A percentile compares a stretch with the other conserved stretches of the same genome.
Conservation (phyloP, 345 rosid species). For the Hibiscus syriacus region DNA sequence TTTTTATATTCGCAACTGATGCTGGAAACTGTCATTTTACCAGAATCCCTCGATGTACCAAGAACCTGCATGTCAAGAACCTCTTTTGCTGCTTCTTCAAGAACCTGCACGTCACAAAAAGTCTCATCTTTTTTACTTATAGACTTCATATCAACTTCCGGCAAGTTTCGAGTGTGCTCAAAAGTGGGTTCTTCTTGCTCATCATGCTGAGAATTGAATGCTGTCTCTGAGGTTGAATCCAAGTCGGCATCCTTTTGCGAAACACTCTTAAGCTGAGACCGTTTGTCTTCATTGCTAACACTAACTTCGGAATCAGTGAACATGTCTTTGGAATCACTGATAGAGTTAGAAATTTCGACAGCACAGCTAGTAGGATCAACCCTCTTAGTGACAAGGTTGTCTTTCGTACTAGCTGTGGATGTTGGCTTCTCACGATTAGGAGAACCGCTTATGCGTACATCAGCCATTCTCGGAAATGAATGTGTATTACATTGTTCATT, state of each 20-base stretch:
- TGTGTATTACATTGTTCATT: constrained; percentile 31
- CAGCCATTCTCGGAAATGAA: constrained; percentile 27
- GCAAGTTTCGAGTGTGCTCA: constrained; percentile 20
- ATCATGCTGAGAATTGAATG: constrained; percentile 18
- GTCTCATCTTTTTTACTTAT: constrained; percentile 18
- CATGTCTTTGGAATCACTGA: constrained; percentile 41
- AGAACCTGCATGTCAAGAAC: constrained; percentile 16
- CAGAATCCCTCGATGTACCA: constrained; percentile 18
- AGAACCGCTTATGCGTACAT: constrained; percentile 31
- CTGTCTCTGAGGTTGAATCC: constrained; percentile 20
- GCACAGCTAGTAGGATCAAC: constrained; percentile 55
- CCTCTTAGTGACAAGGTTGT: constrained; percentile 59
- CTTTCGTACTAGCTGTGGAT: constrained; percentile 51
- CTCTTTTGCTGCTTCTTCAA: constrained; percentile 6
- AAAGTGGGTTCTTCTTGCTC: constrained; percentile 21
- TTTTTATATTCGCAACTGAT: constrained; percentile 7
- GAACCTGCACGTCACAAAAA: constrained; percentile 11
- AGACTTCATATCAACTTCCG: constrained; percentile 27
- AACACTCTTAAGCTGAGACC: constrained; percentile 17
- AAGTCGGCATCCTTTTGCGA: constrained; percentile 22
- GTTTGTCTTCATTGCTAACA: constrained; percentile 40
- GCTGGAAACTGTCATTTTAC: constrained; percentile 14
- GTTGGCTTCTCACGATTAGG: constrained; percentile 28
- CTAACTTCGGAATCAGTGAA: constrained; percentile 43
- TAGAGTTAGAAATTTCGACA: constrained; percentile 34